Evolutionary conservation across 1,284 basidiomycete species (phyloP).

Genomic region (Fomitopsis pinicola): DNA sequence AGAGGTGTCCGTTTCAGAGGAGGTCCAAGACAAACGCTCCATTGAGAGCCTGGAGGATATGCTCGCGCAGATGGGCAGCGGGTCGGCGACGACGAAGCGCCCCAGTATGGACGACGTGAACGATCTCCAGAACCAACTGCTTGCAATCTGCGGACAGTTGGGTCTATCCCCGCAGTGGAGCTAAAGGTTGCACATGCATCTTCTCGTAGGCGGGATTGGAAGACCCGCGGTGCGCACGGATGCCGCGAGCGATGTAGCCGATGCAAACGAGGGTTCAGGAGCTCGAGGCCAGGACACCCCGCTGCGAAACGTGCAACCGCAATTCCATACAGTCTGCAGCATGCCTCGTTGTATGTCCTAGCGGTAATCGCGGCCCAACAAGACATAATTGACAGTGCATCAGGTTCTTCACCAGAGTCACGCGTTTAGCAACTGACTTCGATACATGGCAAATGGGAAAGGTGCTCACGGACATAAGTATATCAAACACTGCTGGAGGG

Average conservation of each 20-base stretch:
- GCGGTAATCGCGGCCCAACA: too few relatives aligned
- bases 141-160: constrained; percentile 30
- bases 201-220: not conserved
- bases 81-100: constrained; percentile 18
- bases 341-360: too few relatives aligned
- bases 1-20: constrained; percentile 29
- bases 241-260: not conserved
- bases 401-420: too few relatives aligned
- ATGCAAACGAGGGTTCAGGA: not conserved
- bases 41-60: constrained; percentile 56
- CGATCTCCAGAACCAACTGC: constrained; percentile 36
- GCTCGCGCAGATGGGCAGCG: constrained; percentile 39
- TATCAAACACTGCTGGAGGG: too few relatives aligned
- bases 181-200: constrained; percentile 11
- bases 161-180: constrained; percentile 23
- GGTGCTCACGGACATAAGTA: too few relatives aligned
- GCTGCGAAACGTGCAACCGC: too few relatives aligned
- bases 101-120: constrained; percentile 43
- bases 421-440: not conserved
- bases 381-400: too few relatives aligned
- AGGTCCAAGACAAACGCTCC: constrained; percentile 40
- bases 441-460: not conserved
- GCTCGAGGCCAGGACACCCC: too few relatives aligned
- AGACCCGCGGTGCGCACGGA: too few relatives aligned
- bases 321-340: too few relatives aligned